Conservation (phyloP, 1,139 yeast genomes). For the Blastobotrys niveus region DNA sequence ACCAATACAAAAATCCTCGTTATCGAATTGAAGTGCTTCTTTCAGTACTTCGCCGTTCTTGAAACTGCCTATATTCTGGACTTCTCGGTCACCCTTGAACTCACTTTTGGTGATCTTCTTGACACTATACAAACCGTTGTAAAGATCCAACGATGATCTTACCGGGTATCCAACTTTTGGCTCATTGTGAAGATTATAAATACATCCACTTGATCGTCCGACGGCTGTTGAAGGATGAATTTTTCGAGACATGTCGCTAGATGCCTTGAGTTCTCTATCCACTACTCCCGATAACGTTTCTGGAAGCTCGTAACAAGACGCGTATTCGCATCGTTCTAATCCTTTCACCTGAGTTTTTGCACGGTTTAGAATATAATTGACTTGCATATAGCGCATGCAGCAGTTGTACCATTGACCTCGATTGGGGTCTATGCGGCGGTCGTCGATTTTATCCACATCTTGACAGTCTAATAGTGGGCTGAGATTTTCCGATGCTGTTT, state of each 20-base stretch:
- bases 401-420: constrained; percentile 6
- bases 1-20: constrained; percentile 8
- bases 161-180: neutral
- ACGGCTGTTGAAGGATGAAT: neutral
- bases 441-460: constrained; percentile 6
- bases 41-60: constrained; percentile 3
- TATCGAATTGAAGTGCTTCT: constrained; percentile 1
- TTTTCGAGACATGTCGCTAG: neutral
- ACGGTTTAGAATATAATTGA: neutral
- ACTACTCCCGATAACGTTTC: neutral
- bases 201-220: constrained; percentile 5
- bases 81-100: neutral
- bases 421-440: neutral
- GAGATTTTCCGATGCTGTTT: neutral
- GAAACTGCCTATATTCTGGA: constrained; percentile 4
- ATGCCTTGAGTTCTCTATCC: constrained; percentile 4
- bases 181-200: neutral
- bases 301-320: neutral
- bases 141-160: constrained; percentile 3
- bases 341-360: neutral
- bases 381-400: neutral
- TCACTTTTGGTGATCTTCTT: neutral
- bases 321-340: neutral
- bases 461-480: neutral
- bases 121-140: constrained; percentile 3